phyloP scores from a whole-genome alignment of 164 flowering plant species.

The Vitis labrusca region DNA sequence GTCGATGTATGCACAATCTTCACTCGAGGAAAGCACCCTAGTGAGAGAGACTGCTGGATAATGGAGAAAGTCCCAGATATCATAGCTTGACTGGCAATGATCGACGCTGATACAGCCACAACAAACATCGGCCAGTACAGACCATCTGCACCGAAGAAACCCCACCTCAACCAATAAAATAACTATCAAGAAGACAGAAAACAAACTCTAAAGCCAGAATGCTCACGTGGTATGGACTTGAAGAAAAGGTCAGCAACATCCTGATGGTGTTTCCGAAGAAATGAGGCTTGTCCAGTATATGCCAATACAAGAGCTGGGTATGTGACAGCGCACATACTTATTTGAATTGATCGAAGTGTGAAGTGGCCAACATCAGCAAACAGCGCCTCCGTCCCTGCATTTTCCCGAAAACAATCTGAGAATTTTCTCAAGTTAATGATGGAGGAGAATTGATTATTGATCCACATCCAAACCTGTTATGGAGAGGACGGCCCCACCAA shows the following conservation, averaged over 20 bases:
- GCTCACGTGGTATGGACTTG: slow-evolving; percentile 30
- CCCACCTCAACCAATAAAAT: neutral
- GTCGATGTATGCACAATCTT: slow-evolving; percentile 33
- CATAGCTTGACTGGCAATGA: slow-evolving; percentile 32
- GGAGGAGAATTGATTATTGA: too few relatives aligned
- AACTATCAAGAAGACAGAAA: slow-evolving; percentile 4
- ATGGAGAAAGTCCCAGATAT: slow-evolving; percentile 33
- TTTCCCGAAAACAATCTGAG: neutral
- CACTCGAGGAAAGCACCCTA: slow-evolving; percentile 32
- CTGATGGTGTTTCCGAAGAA: slow-evolving; percentile 37
- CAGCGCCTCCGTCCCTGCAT: slow-evolving; percentile 17
- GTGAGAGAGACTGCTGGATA: slow-evolving; percentile 24
- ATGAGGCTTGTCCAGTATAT: slow-evolving; percentile 32
- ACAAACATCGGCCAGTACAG: slow-evolving; percentile 33
- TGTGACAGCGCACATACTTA: slow-evolving; percentile 18
- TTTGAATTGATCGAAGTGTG: slow-evolving; percentile 16
- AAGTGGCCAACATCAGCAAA: slow-evolving; percentile 25
- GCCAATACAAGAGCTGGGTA: slow-evolving; percentile 23
- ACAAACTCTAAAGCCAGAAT: neutral
- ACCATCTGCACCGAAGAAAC: slow-evolving; percentile 3
- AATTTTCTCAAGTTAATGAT: neutral
- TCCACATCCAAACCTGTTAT: slow-evolving; percentile 11
- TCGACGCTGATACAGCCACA: slow-evolving; percentile 24
- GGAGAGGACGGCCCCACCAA: slow-evolving; percentile 18
- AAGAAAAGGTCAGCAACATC: slow-evolving; percentile 42